These are phyloP conservation scores for Lachancea sp. DNA, from an alignment of 805 yeast species.

Conservation along the genomic window DNA sequence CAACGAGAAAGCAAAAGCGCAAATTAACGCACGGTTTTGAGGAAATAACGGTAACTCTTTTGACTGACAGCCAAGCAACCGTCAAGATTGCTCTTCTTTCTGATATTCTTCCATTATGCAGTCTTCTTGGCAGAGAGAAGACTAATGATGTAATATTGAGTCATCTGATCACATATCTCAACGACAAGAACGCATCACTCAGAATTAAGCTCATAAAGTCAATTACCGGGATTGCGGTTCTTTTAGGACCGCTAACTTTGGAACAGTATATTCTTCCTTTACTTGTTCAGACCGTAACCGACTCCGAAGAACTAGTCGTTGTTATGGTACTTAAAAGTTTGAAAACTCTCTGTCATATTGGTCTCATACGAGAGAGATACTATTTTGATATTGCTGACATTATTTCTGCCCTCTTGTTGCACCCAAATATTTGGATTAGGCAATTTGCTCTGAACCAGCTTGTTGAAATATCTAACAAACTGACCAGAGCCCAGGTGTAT, in stretches of 20 bases:
- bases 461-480: slow-evolving; percentile 51
- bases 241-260: slow-evolving; percentile 72
- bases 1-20: slow-evolving; percentile 18
- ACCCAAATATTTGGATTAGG: slow-evolving; percentile 83
- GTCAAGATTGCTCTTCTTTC: slow-evolving; percentile 66
- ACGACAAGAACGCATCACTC: slow-evolving; percentile 64
- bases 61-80: slow-evolving; percentile 61
- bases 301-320: slow-evolving; percentile 77
- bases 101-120: slow-evolving; percentile 70
- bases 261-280: slow-evolving; percentile 87
- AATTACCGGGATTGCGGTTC: slow-evolving; percentile 67
- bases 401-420: slow-evolving; percentile 56
- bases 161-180: slow-evolving; percentile 84
- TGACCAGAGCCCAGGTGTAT: slow-evolving; percentile 71
- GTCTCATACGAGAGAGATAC: slow-evolving; percentile 45
- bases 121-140: slow-evolving; percentile 77
- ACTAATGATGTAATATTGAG: slow-evolving; percentile 85
- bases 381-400: slow-evolving; percentile 50
- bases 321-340: slow-evolving; percentile 58
- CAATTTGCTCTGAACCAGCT: slow-evolving; percentile 59
- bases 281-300: slow-evolving; percentile 73
- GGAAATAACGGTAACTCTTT: slow-evolving; percentile 51
- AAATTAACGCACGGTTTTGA: slow-evolving; percentile 44
- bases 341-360: slow-evolving; percentile 49
- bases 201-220: slow-evolving; percentile 66